Evolutionary conservation across 1,284 basidiomycete species (phyloP), one percentile per base, ranked within the genome.

Genomic region (Flammula alnicola): DNA sequence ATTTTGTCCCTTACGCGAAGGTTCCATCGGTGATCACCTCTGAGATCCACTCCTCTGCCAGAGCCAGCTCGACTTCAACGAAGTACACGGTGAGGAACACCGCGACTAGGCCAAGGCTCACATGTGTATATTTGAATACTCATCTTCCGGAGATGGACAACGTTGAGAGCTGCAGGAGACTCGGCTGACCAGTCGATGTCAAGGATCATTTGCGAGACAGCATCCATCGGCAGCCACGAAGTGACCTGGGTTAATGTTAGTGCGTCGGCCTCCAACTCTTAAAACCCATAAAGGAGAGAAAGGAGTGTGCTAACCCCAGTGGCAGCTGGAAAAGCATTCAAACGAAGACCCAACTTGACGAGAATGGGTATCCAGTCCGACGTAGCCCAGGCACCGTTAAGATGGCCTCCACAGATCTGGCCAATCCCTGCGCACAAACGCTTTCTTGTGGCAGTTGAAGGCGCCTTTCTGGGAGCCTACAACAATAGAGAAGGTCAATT

Each of bases 291-390:
- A 26, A 31, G 12, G 50, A 16, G 26, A 22, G 23, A 40, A 19
- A 27, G 9, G 39, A 47, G n/a, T n/a, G n/a, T n/a, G 32, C 47
- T 27, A 36, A 70, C 71, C 20, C 64, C 62, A 22, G 56, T 44
- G 20, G 60, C 56, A 20, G 52, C 46, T n/a, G 70, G 70, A n/a
- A 72, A 54, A 19, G 55, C 62, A 6, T 62, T 59, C 11, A 75
- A 37, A n/a, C 48, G 32, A 1, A 56, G 37, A 36, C 63, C 63
- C 2, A 67, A 69, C 45, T 70, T 66, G 12, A 78, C 63, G 2
- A 79, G 59, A 30, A 67, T 62, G 0, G 76, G 76, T n/a, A 78
- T 60, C 76, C 76, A 79, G 41, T 80, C 76, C 5, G 61, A 63
- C 31, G 64, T 60, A 32, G 69, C 71, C 77, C 78, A 79, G n/a